These are phyloP conservation scores for Phyllosticta capitalensis DNA, from an alignment of 2,329 filamentous ascomycete genomes.

Conservation along the genomic window DNA sequence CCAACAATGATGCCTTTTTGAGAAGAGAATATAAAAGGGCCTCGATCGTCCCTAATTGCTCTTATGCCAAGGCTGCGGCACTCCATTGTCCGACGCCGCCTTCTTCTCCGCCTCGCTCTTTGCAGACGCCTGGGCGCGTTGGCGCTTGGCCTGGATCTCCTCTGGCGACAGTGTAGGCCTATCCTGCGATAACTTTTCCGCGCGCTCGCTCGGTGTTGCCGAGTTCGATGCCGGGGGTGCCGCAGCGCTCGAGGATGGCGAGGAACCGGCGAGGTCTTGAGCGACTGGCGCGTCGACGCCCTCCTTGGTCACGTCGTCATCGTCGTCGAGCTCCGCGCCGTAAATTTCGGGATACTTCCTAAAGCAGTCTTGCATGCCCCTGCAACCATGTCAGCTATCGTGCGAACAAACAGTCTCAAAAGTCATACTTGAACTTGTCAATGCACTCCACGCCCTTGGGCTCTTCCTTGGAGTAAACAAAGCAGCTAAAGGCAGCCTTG, in stretches of 20 bases:
- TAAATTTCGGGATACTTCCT: conserved; percentile 86
- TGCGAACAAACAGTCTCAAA: too few relatives aligned
- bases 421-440: conserved; percentile 84
- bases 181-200: conserved; percentile 16
- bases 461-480: conserved; percentile 89
- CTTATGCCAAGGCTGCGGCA: conserved; percentile 44
- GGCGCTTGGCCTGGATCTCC: not conserved
- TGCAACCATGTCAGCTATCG: conserved; percentile 28
- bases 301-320: conserved; percentile 37
- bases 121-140: conserved; percentile 19
- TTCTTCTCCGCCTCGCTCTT: not conserved
- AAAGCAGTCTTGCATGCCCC: conserved; percentile 97
- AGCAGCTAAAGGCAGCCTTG: conserved; percentile 93
- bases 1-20: not conserved
- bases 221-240: not conserved
- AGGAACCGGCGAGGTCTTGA: not conserved
- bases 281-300: conserved; percentile 4
- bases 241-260: not conserved
- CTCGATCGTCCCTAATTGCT: conserved; percentile 17
- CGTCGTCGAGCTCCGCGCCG: conserved; percentile 75
- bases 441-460: conserved; percentile 98
- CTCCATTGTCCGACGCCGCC: conserved; percentile 33
- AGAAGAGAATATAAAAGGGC: not conserved
- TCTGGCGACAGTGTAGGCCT: conserved; percentile 4
- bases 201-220: conserved; percentile 1